A percentile compares a stretch with the other conserved stretches of the same genome.
These are phyloP conservation scores for Globisporangium iwayamae DNA, from an alignment of 352 stramenopile genomes.

Conservation along the genomic window DNA sequence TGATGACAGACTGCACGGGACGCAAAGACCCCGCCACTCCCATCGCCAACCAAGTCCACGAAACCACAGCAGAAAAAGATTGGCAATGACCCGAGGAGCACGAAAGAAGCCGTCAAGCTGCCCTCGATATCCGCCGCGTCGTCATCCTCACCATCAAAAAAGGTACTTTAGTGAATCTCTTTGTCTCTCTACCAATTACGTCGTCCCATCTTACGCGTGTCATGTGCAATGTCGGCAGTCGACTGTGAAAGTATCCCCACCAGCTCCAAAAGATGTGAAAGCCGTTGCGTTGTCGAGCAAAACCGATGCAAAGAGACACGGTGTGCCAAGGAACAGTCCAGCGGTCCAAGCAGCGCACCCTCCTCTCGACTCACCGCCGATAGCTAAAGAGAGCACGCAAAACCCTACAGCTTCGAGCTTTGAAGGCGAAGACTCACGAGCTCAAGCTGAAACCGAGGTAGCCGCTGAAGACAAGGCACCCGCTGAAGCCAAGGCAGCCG, in stretches of 20 bases:
- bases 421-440: not conserved
- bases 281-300: not conserved
- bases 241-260: not conserved
- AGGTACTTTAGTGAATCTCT: slow-evolving; percentile 16
- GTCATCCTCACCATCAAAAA: slow-evolving; percentile 26
- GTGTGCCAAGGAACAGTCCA: not conserved
- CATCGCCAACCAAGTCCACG: slow-evolving; percentile 4
- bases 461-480: not conserved
- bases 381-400: no score
- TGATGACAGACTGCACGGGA: not conserved
- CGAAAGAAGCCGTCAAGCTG: slow-evolving; percentile 45
- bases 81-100: not conserved
- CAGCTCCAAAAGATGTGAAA: not conserved
- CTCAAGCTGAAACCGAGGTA: not conserved
- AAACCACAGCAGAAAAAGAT: slow-evolving; percentile 15
- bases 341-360: not conserved
- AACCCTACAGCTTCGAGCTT: not conserved
- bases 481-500: not conserved
- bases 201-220: not conserved
- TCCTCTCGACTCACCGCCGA: not conserved
- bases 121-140: slow-evolving; percentile 24
- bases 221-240: not conserved
- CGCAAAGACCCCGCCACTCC: slow-evolving; percentile 1
- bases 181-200: not conserved
- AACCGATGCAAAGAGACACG: not conserved